Evolutionary conservation across 2,329 filamentous ascomycete genomes (phyloP), one percentile per base, ranked within the genome.

Genomic region (Fusarium sp.): DNA sequence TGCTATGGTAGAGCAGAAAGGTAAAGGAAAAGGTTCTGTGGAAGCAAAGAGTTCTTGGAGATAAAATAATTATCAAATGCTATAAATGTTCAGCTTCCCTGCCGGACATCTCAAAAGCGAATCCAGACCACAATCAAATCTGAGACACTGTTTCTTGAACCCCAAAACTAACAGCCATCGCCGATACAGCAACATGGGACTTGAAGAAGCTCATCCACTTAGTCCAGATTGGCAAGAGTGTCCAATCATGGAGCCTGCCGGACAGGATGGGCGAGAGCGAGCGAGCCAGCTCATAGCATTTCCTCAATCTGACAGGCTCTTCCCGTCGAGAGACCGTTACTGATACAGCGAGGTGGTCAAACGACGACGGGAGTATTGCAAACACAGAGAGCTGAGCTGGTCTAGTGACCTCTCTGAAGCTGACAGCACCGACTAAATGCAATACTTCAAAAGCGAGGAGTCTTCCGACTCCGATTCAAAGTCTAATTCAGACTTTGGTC

Each of bases 191-290:
- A 6, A 38, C 16, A 38, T 18, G 16, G 16, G 18, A 18, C 3
- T 18, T 6, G 16, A 6, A 38, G 16, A 18, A 6, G 16, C 4
- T 38, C 3, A n/a, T 18, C 32, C 5, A n/a, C 9, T n/a, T n/a
- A 11, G 9, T 6, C 32, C 2, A 18, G 9, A n/a, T 2, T n/a
- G 16, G 16, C 32, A 38, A 38, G 32, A 38, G 3, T n/a, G 5
- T 38, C 3, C 32, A 11, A 38, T 6, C 5, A 2, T 38, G 16
- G 5, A n/a, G 18, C 6, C 18, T n/a, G 5, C 34, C 9, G 3
- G 5, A 11, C 16, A 11, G 1, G 5, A n/a, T n/a, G 9, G 6
- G 10, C 18, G 2, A 38, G 18, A n/a, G 12, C n/a, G 0, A 5
- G 3, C 2, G 18, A n/a, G 18, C 1, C 34, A 18, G 34, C 18